phyloP scores from a whole-genome alignment of 1,284 basidiomycete species.

The Rhodotorula sp. region DNA sequence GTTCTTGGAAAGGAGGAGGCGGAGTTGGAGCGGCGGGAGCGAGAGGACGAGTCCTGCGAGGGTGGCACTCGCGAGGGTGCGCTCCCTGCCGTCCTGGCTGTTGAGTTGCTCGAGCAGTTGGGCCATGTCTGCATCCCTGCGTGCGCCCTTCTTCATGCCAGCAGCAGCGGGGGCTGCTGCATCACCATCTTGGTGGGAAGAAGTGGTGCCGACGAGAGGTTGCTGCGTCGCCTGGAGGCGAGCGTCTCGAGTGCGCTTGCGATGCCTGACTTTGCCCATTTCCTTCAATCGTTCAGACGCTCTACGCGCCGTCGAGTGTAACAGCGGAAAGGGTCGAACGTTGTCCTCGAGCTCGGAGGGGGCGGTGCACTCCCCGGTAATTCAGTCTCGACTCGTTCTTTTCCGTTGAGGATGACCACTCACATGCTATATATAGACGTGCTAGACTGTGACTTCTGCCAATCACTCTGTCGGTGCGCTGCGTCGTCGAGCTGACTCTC shows the following conservation, averaged over 20 bases:
- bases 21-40: slow-evolving; percentile 57
- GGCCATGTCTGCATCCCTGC: slow-evolving; percentile 34
- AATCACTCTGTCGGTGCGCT: no score
- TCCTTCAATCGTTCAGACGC: no score
- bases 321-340: no score
- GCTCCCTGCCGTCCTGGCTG: slow-evolving; percentile 17
- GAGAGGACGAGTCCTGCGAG: slow-evolving; percentile 28
- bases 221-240: slow-evolving; percentile 14
- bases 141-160: slow-evolving; percentile 22
- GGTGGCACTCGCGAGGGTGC: slow-evolving; percentile 32
- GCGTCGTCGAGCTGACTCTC: no score
- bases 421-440: no score
- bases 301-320: no score
- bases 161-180: neutral
- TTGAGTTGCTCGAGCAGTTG: slow-evolving; percentile 36
- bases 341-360: no score
- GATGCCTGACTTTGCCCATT: slow-evolving; percentile 39
- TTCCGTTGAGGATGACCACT: no score
- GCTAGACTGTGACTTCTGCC: no score
- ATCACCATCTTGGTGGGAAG: neutral
- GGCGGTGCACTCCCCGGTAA: no score
- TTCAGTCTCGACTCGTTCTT: no score
- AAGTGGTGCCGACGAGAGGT: slow-evolving; percentile 9
- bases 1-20: slow-evolving; percentile 85
- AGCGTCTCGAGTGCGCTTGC: slow-evolving; percentile 36